Base-by-base conservation (phyloP, 2,329 filamentous ascomycete species). In the Monilinia vaccinii-corymbosi region DNA sequence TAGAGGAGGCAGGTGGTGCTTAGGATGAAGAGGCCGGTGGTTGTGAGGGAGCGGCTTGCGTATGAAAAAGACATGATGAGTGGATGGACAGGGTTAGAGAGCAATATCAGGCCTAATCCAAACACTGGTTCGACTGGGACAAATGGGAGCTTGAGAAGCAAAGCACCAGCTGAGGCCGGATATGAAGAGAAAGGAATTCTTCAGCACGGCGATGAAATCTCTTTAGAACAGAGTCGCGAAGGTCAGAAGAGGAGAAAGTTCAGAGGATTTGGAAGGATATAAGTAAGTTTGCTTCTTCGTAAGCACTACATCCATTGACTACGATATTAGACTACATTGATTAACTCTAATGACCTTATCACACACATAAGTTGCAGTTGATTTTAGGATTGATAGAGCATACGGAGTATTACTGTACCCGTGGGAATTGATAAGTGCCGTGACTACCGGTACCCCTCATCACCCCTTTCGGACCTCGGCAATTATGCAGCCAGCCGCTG, bases 1-100 rank as follows among this genome's bases (percentile, higher is more conserved):
- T 61, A 59, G 9, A 67, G 11, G 21, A 63, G 28, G 57, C 60
- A 66, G 38, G 51, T 45, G 36, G 14, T 31, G 46, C 56, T 50
- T 25, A 60, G 23, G 13, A 51, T 28, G 18, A 58, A 8, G 45
- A 60, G 3, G 42, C 47, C 13, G 5, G 58, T 38, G 23, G 38
- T 13, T 10, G 53, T 38, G n/a, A 58, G 38, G 46, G 56, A 44
- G 5, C 32, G 18, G 14, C 9, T 51, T 11, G 23, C 9, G 9
- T 31, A n/a, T 21, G 31, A 21, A 5, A 23, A 25, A 50, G 6
- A 4, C 53, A 56, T 56, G 31, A 18, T 47, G 40, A 23, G 18
- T 16, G 11, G 36, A 21, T 53, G 18, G 25, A 16, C 31, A 21
- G n/a, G n/a, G n/a, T n/a, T n/a, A n/a, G n/a, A 49, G 16, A 40